Base-by-base conservation (phyloP, 2,329 filamentous ascomycete genomes). In the Sporothrix brunneoviolacea region DNA sequence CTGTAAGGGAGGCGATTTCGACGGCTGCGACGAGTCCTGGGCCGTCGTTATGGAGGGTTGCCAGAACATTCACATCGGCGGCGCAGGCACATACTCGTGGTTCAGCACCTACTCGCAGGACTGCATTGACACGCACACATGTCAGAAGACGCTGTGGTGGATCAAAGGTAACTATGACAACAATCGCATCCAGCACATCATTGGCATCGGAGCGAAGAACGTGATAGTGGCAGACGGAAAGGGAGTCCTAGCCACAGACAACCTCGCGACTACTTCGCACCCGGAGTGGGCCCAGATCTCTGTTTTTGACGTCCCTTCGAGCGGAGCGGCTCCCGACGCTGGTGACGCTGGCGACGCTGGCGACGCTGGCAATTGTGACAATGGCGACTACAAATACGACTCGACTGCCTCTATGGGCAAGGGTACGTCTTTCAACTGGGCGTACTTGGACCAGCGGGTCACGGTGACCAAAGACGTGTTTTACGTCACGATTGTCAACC, bases 191-290 rank as follows among this genome's bases (percentile, higher is more conserved):
- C 48, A 60, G n/a, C n/a, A 30, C 56, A 65, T 67, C 18, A 52
- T 67, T 9, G 62, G 60, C 8, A 65, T 66, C 8, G 64, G 65
- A 3, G 57, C 63, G 22, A 60, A 60, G 48, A 59, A 65, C 46
- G 61, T 61, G 54, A 51, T 54, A 4, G 54, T 60, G 7, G 54
- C 55, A 24, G 57, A 64, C 40, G 61, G 61, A 15, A 50, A 58
- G 22, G 57, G 49, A 10, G 59, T 66, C 39, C 5, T 19, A 10
- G 61, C 64, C 8, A 33, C 44, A 8, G 61, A 64, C 33, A 64
- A 65, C 48, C 52, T 63, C 5, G 59, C 59, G 42, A 55, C 64
- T 9, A 50, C 61, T 1, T 30, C 28, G 10, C 63, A 66, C 30
- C 63, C 63, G 5, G 35, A 24, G 13, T 65, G 62, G 63, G 60